Conservation (phyloP, 1,284 basidiomycete genomes). For the Stygiomarasmius scandens region DNA sequence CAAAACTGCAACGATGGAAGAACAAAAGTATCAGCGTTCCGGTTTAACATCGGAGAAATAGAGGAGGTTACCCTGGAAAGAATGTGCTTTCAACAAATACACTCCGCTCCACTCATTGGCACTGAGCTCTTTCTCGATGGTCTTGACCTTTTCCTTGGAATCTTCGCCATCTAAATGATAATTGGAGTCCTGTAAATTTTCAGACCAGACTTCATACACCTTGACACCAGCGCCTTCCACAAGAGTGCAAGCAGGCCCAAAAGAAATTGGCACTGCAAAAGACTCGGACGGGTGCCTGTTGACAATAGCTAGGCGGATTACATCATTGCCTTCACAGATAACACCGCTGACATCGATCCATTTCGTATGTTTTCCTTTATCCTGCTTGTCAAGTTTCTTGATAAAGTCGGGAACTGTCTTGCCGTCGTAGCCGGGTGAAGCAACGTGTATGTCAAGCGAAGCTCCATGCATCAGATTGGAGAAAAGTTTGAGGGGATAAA, state of each 20-base stretch:
- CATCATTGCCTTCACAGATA: constrained; percentile 30
- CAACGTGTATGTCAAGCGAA: constrained; percentile 44
- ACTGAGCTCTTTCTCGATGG: constrained; percentile 31
- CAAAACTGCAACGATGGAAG: not conserved
- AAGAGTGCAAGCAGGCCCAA: constrained; percentile 33
- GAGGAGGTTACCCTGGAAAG: constrained; percentile 41
- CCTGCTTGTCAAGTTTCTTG: constrained; percentile 37
- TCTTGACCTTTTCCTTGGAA: constrained; percentile 40
- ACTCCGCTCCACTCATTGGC: constrained; percentile 32
- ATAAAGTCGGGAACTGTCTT: constrained; percentile 54
- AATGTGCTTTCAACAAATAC: constrained; percentile 48
- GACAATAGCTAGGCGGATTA: constrained; percentile 51
- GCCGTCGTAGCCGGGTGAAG: constrained; percentile 44
- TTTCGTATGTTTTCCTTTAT: constrained; percentile 41
- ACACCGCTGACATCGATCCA: constrained; percentile 53
- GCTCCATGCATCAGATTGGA: constrained; percentile 56
- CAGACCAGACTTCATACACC: constrained; percentile 52
- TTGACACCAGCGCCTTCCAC: constrained; percentile 28
- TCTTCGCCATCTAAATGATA: constrained; percentile 31
- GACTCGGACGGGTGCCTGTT: constrained; percentile 42
- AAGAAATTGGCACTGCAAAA: constrained; percentile 38
- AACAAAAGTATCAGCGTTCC: not conserved
- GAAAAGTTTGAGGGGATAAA: constrained; percentile 56
- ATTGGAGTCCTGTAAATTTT: constrained; percentile 42
- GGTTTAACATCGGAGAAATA: not conserved